Evolutionary conservation across 345 rosid species (phyloP).

Genomic region (Lumnitzera littorea): DNA sequence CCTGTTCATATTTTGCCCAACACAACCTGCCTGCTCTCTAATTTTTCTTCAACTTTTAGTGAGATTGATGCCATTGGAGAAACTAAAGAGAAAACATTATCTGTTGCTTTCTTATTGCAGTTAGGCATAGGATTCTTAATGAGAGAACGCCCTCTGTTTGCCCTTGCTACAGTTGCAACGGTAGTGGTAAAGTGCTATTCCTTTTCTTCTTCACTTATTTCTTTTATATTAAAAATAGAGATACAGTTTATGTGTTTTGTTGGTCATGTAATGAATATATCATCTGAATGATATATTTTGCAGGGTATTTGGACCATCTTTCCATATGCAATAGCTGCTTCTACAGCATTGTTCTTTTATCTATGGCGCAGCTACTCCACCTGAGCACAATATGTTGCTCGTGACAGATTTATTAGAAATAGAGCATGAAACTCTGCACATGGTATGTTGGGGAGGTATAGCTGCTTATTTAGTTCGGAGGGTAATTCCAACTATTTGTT

Average conservation of each 20-base stretch:
- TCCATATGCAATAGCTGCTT: conserved; percentile 66
- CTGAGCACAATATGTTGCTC: no score
- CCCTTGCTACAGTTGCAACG: conserved; percentile 73
- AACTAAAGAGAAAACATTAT: conserved; percentile 8
- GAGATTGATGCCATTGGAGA: no score
- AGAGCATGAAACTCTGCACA: background rate
- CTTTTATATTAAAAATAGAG: background rate
- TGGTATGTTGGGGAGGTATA: background rate
- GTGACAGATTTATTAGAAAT: background rate
- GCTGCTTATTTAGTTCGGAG: conserved; percentile 1
- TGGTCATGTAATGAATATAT: background rate
- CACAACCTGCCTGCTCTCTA: no score
- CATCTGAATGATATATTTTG: background rate
- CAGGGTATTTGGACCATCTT: conserved; percentile 85
- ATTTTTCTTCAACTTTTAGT: background rate
- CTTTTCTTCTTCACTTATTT: background rate
- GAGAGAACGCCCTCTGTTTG: conserved; percentile 68
- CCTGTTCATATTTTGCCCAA: no score
- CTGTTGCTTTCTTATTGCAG: conserved; percentile 28
- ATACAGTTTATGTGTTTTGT: background rate
- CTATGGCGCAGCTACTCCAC: conserved; percentile 21
- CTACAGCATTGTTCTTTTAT: conserved; percentile 55
- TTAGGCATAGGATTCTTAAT: conserved; percentile 61
- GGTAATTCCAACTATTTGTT: conserved; percentile 16
- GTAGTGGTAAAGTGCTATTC: conserved; percentile 46